These are phyloP conservation scores for Acacia crassicarpa DNA, from an alignment of 306 rosid species.

Conservation along the genomic window DNA sequence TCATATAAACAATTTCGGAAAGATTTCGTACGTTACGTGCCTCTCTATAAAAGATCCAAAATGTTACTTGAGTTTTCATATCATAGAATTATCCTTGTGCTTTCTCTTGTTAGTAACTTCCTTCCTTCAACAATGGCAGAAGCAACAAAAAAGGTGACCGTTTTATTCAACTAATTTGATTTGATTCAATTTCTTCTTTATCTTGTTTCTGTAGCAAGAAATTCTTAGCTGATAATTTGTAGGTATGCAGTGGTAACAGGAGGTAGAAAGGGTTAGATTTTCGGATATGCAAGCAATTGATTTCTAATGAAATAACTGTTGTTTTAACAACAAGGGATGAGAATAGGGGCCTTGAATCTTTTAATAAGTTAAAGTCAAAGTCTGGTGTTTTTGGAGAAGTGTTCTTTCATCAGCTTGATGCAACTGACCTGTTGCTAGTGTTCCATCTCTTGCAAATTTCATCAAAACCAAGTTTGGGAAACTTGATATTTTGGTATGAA, in stretches of 20 bases:
- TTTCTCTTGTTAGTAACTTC: not conserved
- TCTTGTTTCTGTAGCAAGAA: not conserved
- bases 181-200: not conserved
- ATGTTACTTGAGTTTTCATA: not conserved
- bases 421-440: not conserved
- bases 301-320: conserved; percentile 6
- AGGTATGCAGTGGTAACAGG: not conserved
- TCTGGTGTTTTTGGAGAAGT: conserved; percentile 12
- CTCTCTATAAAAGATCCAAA: not conserved
- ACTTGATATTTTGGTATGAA: conserved; percentile 28
- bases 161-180: not conserved
- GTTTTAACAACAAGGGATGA: conserved; percentile 35
- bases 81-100: not conserved
- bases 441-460: conserved; percentile 31
- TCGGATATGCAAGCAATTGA: not conserved
- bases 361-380: conserved; percentile 25
- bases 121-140: not conserved
- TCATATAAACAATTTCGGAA: too few relatives aligned
- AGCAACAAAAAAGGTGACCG: not conserved
- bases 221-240: not conserved
- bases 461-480: conserved; percentile 36
- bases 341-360: conserved; percentile 39
- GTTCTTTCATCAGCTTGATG: conserved; percentile 34
- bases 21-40: too few relatives aligned
- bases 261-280: not conserved